Evolutionary conservation across 176 grass and related monocot species (phyloP), one percentile per base, ranked within the genome.

Genomic region (Alopecurus myosuroides): DNA sequence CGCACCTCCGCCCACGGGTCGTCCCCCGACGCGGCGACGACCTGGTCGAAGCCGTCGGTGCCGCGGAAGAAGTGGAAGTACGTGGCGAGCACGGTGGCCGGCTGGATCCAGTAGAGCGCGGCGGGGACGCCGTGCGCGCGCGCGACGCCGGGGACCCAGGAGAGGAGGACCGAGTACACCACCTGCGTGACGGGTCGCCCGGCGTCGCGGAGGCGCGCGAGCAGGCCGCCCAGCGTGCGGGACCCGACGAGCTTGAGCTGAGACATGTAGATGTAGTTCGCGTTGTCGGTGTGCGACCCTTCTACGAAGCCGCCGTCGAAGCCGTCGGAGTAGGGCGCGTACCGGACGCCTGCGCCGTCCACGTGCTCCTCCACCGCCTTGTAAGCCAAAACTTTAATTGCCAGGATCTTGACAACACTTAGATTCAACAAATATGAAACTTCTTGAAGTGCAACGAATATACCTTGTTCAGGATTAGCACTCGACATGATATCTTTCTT

Each of bases 61-160:
- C n/a, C n/a, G n/a, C n/a, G n/a, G n/a, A n/a, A n/a, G n/a, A n/a
- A n/a, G n/a, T n/a, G n/a, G n/a, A n/a, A n/a, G n/a, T n/a, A n/a
- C n/a, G n/a, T n/a, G n/a, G n/a, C n/a, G n/a, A n/a, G n/a, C n/a
- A n/a, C n/a, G n/a, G n/a, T n/a, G n/a, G 78, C 85, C 6, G 87
- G 87, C 57, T 94, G 90, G 70, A 94, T 90, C 93, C 93, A 94
- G 40, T 89, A 94, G 18, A 82, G 77, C 37, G 85, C 52, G 22
- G 41, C 42, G 26, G 90, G 93, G 7, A 92, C 68, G 67, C 50
- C 48, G 53, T 80, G 81, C 1, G 23, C 62, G 23, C 62, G 82
- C 0, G 93, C 90, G 40, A 92, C 81, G 76, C 70, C 82, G 71
- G 40, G 52, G 42, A 75, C 93, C 93, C 93, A 94, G 29, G 84